These are phyloP conservation scores for Clitopilus passeckerianus DNA, from an alignment of 768 basidiomycete genomes.

Conservation along the genomic window DNA sequence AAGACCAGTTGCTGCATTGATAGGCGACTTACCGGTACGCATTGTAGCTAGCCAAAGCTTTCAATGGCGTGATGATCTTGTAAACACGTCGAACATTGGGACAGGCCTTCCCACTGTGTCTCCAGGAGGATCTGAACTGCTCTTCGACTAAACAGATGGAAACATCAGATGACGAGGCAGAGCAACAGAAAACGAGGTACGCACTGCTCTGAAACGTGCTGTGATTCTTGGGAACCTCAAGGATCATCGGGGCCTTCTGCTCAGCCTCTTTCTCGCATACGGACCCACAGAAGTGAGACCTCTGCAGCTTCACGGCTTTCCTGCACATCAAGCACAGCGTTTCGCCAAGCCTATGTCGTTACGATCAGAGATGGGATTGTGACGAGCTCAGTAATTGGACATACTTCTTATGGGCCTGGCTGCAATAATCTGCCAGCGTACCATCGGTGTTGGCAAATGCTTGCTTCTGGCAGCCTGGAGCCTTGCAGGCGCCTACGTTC, in stretches of 20 bases:
- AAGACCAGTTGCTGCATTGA: neutral
- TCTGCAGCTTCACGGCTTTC: slow-evolving; percentile 45
- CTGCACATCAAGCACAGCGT: slow-evolving; percentile 56
- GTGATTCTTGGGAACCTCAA: slow-evolving; percentile 58
- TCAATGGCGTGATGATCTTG: slow-evolving; percentile 52
- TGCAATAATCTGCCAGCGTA: slow-evolving; percentile 40
- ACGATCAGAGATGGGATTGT: neutral
- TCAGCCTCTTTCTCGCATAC: slow-evolving; percentile 51
- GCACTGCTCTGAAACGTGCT: slow-evolving; percentile 62
- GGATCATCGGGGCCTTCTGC: slow-evolving; percentile 46
- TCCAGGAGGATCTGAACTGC: slow-evolving; percentile 69
- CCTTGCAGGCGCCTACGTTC: slow-evolving; percentile 38
- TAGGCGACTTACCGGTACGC: slow-evolving; percentile 44
- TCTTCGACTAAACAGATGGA: slow-evolving; percentile 39
- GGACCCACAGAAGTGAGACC: slow-evolving; percentile 60
- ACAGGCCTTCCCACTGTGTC: slow-evolving; percentile 48
- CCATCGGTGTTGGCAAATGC: slow-evolving; percentile 35
- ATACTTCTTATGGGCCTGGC: slow-evolving; percentile 48
- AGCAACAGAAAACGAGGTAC: slow-evolving; percentile 12
- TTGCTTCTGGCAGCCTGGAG: slow-evolving; percentile 45
- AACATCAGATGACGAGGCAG: neutral
- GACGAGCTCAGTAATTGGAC: slow-evolving; percentile 5
- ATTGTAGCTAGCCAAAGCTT: slow-evolving; percentile 50
- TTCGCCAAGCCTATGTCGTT: slow-evolving; percentile 35
- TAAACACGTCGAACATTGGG: slow-evolving; percentile 59